These are phyloP conservation scores for Pleodorina starrii DNA, from an alignment of 139 green algal genomes.

Conservation along the genomic window DNA sequence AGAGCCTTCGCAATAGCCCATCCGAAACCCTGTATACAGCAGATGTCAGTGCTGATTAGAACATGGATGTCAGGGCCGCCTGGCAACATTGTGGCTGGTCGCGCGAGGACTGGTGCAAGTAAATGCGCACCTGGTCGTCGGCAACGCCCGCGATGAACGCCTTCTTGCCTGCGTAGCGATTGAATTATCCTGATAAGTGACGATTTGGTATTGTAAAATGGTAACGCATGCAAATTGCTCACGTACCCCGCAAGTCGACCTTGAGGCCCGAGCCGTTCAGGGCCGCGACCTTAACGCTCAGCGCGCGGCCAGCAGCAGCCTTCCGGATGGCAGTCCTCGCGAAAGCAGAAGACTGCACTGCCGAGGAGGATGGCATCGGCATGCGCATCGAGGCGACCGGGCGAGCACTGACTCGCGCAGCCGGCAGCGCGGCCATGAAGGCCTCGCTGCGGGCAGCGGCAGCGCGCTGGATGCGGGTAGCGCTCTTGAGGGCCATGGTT, in stretches of 20 bases:
- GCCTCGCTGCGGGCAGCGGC: background rate
- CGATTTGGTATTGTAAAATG: background rate
- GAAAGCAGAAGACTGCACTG: background rate
- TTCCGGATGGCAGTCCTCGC: background rate
- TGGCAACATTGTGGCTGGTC: background rate
- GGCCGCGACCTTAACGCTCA: slow-evolving; percentile 48
- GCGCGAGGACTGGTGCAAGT: background rate
- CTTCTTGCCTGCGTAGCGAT: slow-evolving; percentile 89
- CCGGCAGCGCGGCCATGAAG: slow-evolving; percentile 25
- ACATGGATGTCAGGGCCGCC: no score
- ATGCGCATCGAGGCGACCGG: slow-evolving; percentile 1
- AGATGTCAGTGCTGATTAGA: no score
- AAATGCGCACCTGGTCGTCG: slow-evolving; percentile 91
- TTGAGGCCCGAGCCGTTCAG: slow-evolving; percentile 62
- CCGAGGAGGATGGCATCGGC: background rate
- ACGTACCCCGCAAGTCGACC: slow-evolving; percentile 78
- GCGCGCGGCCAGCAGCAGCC: background rate
- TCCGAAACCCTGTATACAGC: slow-evolving; percentile 86
- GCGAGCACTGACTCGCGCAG: background rate
- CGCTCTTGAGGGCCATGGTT: slow-evolving; percentile 38
- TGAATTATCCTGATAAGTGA: background rate
- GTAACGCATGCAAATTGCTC: background rate
- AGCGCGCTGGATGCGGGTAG: slow-evolving; percentile 29
- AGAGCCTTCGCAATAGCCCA: slow-evolving; percentile 98
- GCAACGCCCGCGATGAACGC: slow-evolving; percentile 98